Conservation (phyloP, 208 protist genomes). For the Kentomonas sorsogonicus region DNA sequence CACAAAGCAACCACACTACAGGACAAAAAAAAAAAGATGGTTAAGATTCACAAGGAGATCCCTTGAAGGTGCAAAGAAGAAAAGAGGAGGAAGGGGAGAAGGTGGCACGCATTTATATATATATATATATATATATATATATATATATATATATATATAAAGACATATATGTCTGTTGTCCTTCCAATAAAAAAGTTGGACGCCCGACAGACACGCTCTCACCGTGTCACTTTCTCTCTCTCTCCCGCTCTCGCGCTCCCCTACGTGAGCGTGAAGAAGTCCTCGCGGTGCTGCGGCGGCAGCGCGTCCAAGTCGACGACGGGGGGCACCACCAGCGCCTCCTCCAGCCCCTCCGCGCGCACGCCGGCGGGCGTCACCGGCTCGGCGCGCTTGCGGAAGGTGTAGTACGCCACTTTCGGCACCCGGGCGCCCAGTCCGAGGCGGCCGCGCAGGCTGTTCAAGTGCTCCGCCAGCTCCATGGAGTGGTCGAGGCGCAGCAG, state of each 20-base stretch:
- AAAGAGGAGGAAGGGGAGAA: background rate
- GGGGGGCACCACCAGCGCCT: constrained; percentile 44
- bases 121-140: constrained; percentile 11
- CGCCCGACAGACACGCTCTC: too few species aligned
- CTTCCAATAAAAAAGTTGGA: too few species aligned
- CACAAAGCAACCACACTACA: background rate
- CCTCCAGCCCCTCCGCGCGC: constrained; percentile 28
- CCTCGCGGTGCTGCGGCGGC: constrained; percentile 13
- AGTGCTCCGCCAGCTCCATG: constrained; percentile 59
- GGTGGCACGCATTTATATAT: constrained; percentile 1
- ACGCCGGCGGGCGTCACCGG: constrained; percentile 22
- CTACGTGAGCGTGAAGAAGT: constrained; percentile 48
- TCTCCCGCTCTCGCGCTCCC: background rate
- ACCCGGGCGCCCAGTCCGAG: constrained; percentile 32
- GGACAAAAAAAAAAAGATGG: too few species aligned
- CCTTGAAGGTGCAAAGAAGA: too few species aligned
- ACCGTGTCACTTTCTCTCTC: background rate
- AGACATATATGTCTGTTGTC: background rate
- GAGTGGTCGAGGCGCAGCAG: constrained; percentile 66
- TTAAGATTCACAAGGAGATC: too few species aligned
- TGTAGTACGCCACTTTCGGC: constrained; percentile 48
- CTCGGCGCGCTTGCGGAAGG: constrained; percentile 36
- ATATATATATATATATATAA: constrained; percentile 4
- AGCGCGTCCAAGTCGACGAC: constrained; percentile 51
- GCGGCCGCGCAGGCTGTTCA: constrained; percentile 60